A percentile compares a stretch with the other conserved stretches of the same genome.
Evolutionary conservation across 768 basidiomycete genomes (phyloP).

Genomic region (Lactarius deliciosus): DNA sequence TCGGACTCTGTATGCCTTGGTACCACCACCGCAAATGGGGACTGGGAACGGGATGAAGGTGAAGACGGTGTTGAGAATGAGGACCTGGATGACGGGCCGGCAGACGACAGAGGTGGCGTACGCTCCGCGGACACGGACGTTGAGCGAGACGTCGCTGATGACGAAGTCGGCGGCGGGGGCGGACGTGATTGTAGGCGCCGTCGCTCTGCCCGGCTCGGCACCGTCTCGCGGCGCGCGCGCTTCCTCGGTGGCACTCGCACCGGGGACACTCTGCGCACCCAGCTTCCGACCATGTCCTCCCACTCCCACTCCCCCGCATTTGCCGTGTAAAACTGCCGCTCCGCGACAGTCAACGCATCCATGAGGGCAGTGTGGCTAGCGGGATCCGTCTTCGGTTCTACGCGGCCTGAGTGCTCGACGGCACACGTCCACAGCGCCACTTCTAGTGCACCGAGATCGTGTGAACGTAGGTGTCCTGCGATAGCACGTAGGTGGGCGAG

Average conservation of each 20-base stretch:
- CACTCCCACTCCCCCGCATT: background rate
- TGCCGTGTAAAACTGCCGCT: background rate
- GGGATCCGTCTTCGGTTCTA: background rate
- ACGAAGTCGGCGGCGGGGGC: background rate
- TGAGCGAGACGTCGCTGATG: background rate
- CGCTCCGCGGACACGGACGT: constrained; percentile 13
- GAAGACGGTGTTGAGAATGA: background rate
- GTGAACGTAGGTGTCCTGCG: constrained; percentile 1
- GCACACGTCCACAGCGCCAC: constrained; percentile 12
- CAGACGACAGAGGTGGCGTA: constrained; percentile 16
- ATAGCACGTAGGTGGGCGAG: constrained; percentile 1
- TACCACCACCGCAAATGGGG: background rate
- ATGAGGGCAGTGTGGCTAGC: background rate
- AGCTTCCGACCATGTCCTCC: background rate
- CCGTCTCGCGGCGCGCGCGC: constrained; percentile 3
- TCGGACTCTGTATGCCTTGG: background rate
- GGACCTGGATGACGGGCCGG: constrained; percentile 1
- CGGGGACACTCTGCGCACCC: background rate
- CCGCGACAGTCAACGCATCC: background rate
- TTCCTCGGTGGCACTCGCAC: constrained; percentile 11
- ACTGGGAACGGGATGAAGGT: constrained; percentile 3
- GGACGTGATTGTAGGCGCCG: background rate
- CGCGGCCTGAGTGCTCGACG: constrained; percentile 2
- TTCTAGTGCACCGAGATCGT: constrained; percentile 13
- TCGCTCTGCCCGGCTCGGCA: background rate